A percentile compares a stretch with the other conserved stretches of the same genome.
Evolutionary conservation across 2,329 filamentous ascomycete genomes (phyloP).

Genomic region (Diplocarpon mali): DNA sequence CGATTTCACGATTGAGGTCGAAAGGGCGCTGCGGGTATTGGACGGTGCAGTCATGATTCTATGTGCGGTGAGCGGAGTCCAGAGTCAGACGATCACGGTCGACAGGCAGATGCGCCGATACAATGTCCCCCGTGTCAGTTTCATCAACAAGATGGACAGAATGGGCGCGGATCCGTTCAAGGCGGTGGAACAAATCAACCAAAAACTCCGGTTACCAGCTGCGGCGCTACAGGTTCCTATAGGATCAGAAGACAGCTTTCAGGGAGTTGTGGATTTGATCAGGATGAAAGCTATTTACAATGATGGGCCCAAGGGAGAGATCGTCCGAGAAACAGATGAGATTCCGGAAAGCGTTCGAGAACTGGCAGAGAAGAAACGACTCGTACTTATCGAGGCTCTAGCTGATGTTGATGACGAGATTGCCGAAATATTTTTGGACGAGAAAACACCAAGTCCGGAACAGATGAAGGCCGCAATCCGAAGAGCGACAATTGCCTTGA

Average conservation of each 20-base stretch:
- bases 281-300: constrained; percentile 91
- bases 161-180: constrained; percentile 99
- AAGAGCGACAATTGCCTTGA: constrained; percentile 73
- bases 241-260: constrained; percentile 80
- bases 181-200: constrained; percentile 93
- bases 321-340: constrained; percentile 63
- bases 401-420: constrained; percentile 98
- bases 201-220: constrained; percentile 85
- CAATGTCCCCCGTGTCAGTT: constrained; percentile 88
- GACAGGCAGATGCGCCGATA: constrained; percentile 98
- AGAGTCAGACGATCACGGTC: constrained; percentile 96
- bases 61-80: constrained; percentile 92
- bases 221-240: constrained; percentile 94
- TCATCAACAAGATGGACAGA: constrained; percentile 99
- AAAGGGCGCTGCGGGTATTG: constrained; percentile 84
- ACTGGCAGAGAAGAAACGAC: constrained; percentile 72
- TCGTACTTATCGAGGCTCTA: constrained; percentile 82
- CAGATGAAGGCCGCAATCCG: constrained; percentile 92
- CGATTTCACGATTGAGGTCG: constrained; percentile 98
- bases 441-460: constrained; percentile 62
- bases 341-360: constrained; percentile 70
- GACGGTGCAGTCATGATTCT: constrained; percentile 98
- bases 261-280: constrained; percentile 86
- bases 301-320: constrained; percentile 71
- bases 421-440: constrained; percentile 86